Conservation (phyloP, 2,329 filamentous ascomycete species). For the Spiromastix sp. region DNA sequence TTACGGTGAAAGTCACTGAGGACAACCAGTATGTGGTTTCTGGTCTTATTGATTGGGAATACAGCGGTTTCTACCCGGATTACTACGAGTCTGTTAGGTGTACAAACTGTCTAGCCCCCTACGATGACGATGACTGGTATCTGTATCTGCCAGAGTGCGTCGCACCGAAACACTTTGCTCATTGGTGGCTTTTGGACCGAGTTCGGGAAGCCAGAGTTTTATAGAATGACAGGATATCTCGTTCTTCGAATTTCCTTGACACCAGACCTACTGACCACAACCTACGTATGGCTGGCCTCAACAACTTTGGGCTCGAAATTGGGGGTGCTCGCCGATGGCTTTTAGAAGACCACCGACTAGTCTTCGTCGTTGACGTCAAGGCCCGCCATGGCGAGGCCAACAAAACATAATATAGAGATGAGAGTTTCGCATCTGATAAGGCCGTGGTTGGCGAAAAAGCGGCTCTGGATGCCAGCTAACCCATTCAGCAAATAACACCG, state of each 20-base stretch:
- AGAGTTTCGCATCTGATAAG: constrained; percentile 4
- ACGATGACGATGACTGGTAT: constrained; percentile 17
- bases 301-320: constrained; percentile 10
- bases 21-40: constrained; percentile 12
- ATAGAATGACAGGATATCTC: constrained; percentile 5
- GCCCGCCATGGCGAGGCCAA: constrained; percentile 13
- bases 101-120: constrained; percentile 14
- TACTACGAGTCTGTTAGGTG: constrained; percentile 17
- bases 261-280: constrained; percentile 8
- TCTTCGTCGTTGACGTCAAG: constrained; percentile 12
- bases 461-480: too few relatives aligned
- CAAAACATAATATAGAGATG: constrained; percentile 9
- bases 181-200: constrained; percentile 18
- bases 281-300: constrained; percentile 6
- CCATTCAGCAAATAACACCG: too few relatives aligned
- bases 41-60: constrained; percentile 20
- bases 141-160: constrained; percentile 16
- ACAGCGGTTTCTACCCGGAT: constrained; percentile 19
- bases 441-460: too few relatives aligned
- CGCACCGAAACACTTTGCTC: constrained; percentile 14
- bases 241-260: constrained; percentile 4
- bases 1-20: constrained; percentile 13
- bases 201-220: constrained; percentile 14
- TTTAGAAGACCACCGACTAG: constrained; percentile 13
- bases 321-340: constrained; percentile 15